These are phyloP conservation scores for Pseudopediastrum boryanum DNA, from an alignment of 139 green algal species.

Conservation along the genomic window DNA sequence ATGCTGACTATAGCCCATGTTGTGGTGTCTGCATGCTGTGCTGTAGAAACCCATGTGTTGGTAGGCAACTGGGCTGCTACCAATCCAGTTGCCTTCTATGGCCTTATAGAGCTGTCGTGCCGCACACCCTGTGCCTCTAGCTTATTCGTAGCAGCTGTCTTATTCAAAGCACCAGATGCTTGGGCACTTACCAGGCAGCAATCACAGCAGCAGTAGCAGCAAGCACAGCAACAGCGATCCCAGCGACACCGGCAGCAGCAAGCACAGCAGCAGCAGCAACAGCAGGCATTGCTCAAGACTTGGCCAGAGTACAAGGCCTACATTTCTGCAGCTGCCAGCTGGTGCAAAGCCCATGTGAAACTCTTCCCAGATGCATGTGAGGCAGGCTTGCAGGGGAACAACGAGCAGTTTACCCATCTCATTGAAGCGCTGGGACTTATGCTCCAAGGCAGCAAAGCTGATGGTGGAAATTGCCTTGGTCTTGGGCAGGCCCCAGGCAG, in stretches of 20 bases:
- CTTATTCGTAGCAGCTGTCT: background rate
- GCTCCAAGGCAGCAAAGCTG: too few species aligned
- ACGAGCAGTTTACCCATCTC: too few species aligned
- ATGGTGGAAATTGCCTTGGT: too few species aligned
- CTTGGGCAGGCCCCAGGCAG: too few species aligned
- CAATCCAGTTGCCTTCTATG: background rate
- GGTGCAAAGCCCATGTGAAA: background rate
- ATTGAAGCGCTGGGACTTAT: too few species aligned
- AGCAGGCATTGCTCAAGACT: background rate
- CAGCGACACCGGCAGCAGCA: background rate
- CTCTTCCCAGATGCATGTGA: background rate
- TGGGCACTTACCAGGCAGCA: too few species aligned
- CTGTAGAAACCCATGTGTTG: background rate
- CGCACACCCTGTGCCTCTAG: too few species aligned
- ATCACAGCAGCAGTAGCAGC: background rate
- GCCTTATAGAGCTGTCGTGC: background rate
- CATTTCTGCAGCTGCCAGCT: background rate
- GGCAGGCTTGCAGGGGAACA: too few species aligned
- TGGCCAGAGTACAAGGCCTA: background rate
- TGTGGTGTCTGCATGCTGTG: slow-evolving; percentile 1
- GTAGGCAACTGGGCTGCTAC: background rate
- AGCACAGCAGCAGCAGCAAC: slow-evolving; percentile 6
- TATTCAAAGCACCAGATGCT: background rate
- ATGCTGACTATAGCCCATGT: too few species aligned
- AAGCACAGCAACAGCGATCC: background rate